Evolutionary conservation across 345 rosid genomes (phyloP).

Genomic region (Physaria fendleri): DNA sequence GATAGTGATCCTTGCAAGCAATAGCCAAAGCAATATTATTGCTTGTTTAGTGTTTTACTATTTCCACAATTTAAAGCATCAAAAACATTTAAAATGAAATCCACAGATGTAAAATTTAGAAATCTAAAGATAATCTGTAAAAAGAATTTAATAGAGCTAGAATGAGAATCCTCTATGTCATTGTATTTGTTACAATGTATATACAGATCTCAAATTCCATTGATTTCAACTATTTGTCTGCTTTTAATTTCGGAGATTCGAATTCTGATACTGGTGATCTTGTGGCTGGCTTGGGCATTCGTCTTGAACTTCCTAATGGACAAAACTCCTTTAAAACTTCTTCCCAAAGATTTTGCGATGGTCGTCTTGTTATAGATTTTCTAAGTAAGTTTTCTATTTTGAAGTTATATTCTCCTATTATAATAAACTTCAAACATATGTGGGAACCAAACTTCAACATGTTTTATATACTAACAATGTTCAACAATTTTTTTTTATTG

Average conservation of each 20-base stretch:
- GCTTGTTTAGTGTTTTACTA: conserved; percentile 25
- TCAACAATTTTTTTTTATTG: no score
- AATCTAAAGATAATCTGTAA: neutral
- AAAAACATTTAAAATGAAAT: neutral
- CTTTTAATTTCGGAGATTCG: conserved; percentile 72
- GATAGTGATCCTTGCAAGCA: conserved; percentile 23
- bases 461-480: no score
- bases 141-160: neutral
- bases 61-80: conserved; percentile 25
- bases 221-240: conserved; percentile 40
- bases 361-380: conserved; percentile 57
- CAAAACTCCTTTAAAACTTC: conserved; percentile 40
- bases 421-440: no score
- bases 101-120: neutral
- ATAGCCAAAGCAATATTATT: conserved; percentile 21
- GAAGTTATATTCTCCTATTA: neutral
- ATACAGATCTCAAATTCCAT: conserved; percentile 18
- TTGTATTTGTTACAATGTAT: neutral
- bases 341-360: conserved; percentile 58
- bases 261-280: conserved; percentile 63
- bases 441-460: no score
- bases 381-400: conserved; percentile 32
- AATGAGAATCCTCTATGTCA: conserved; percentile 11
- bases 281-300: conserved; percentile 44
- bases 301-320: conserved; percentile 43